phyloP scores from a whole-genome alignment of 768 basidiomycete species.

The Mycena kentingensis region DNA sequence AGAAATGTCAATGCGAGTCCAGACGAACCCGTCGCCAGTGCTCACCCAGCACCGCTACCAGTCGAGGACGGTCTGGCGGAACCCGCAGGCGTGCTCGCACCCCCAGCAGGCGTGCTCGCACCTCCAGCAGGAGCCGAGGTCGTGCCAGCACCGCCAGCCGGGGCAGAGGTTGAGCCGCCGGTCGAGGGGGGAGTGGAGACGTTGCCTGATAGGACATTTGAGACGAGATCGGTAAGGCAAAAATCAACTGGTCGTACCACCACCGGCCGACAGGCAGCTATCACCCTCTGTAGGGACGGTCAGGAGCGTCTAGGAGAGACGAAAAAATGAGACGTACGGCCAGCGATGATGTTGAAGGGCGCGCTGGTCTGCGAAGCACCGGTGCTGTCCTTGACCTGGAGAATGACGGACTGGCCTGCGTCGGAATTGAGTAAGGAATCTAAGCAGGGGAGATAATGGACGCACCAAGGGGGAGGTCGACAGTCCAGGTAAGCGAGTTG shows the following conservation, averaged over 20 bases:
- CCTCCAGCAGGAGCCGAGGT: constrained; percentile 11
- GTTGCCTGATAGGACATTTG: constrained; percentile 13
- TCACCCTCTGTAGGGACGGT: constrained; percentile 30
- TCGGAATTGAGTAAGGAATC: not conserved
- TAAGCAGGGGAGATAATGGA: not conserved
- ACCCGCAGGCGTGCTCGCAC: not conserved
- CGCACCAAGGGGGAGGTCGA: constrained; percentile 51
- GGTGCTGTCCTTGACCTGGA: constrained; percentile 61
- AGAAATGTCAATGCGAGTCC: not conserved
- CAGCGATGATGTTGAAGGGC: constrained; percentile 47
- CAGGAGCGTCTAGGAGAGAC: not conserved
- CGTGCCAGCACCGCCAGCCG: constrained; percentile 1
- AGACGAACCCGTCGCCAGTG: no score
- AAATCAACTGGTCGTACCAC: constrained; percentile 9
- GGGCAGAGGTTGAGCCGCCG: constrained; percentile 2
- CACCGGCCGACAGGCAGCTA: constrained; percentile 29
- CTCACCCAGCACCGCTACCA: no score
- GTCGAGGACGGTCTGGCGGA: no score
- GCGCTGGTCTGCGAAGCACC: constrained; percentile 55
- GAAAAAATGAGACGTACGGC: constrained; percentile 45
- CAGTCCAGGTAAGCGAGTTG: constrained; percentile 55
- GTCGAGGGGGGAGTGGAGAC: constrained; percentile 3
- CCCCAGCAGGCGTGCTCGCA: not conserved
- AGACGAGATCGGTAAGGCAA: constrained; percentile 13
- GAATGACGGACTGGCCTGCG: constrained; percentile 53